Base-by-base conservation (phyloP, 2,329 filamentous ascomycete genomes). In the Trichophyton verrucosum region DNA sequence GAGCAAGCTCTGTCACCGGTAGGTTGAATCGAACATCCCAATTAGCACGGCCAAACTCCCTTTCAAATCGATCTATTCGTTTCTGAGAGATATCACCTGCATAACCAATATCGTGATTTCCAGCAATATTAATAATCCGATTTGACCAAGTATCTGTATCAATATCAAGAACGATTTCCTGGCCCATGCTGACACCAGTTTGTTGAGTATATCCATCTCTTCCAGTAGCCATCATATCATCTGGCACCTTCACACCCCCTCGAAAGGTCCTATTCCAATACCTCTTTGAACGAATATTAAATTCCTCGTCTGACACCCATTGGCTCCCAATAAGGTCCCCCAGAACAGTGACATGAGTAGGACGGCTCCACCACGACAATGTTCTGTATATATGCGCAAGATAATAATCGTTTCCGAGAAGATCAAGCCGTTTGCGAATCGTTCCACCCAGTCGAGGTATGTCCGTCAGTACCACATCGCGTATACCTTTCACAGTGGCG, bases 81-180 rank as follows among this genome's bases (percentile, higher is more conserved):
- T 84, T 80, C n/a, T 80, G 76, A 46, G 87, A 90, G 63, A 97
- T 81, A 72, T 99, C 94, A 2, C 94, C 94, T 0, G 91, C 90
- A 71, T 99, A 99, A 38, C 94, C 94, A 69, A 99, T 86, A 72
- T 99, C 94, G 71, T 99, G 94, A 70, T 99, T 99, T 1, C 94
- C 94, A 0, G 86, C 91, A 27, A 97, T 84, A 66, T 96, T 95
- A 71, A 99, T 90, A 64, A 96, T 80, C 60, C 87, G 82, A 46
- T 78, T 81, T n/a, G 79, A 74, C 94, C 94, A 97, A 1, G 75
- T 73, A 61, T 82, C 78, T 55, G 64, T 64, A 1, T 75, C 74
- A 24, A 81, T 68, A 1, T 59, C 44, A 4, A 49, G 15, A n/a
- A 22, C 33, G 33, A 59, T 22, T 57, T 66, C 67, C 59, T 65